Base-by-base conservation (phyloP, 768 basidiomycete genomes). In the Auriscalpium microsporum region DNA sequence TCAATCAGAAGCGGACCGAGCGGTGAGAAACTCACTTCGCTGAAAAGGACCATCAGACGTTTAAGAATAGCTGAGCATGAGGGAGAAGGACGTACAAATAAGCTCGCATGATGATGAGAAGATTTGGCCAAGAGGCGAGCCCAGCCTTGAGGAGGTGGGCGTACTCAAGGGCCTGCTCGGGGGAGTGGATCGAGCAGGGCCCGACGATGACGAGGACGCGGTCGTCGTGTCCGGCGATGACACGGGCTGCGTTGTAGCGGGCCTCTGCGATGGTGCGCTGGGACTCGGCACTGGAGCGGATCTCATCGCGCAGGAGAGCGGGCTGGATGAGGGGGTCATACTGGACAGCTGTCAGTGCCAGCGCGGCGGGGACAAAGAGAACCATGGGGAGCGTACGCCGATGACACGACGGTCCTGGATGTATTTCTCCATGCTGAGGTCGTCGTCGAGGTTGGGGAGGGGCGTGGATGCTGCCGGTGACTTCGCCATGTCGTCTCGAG, bases 321-420 rank as follows among this genome's bases (percentile, higher is more conserved):
- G 94, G 95, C 64, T 94, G 91, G 57, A 96, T 84, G 45, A 97
- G 81, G n/a, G 95, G 94, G 63, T 97, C 94, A 68, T 97, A 95
- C 90, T 94, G 64, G 60, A 55, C 8, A n/a, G 19, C 50, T 37
- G 17, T 60, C 58, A 59, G 53, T 45, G 23, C 16, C 35, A 48
- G 37, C 45, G 35, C 3, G 45, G 28, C 28, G 28, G 28, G 28
- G 28, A 28, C 2, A 44, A 34, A 9, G 44, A 49, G 51, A 36
- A 52, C 19, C 17, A 38, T 47, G 46, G 47, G 48, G 38, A 44
- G 76, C 84, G 58, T 78, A 89, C 87, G 51, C 87, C 87, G 50
- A 86, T 76, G 71, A 91, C 88, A 51, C 89, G 82, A 50, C 84
- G 78, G 72, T 92, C 89, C 67, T 86, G 82, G 71, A 91, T 84